Evolutionary conservation across 83 land plant species (phyloP).

Genomic region (Thuja plicata): DNA sequence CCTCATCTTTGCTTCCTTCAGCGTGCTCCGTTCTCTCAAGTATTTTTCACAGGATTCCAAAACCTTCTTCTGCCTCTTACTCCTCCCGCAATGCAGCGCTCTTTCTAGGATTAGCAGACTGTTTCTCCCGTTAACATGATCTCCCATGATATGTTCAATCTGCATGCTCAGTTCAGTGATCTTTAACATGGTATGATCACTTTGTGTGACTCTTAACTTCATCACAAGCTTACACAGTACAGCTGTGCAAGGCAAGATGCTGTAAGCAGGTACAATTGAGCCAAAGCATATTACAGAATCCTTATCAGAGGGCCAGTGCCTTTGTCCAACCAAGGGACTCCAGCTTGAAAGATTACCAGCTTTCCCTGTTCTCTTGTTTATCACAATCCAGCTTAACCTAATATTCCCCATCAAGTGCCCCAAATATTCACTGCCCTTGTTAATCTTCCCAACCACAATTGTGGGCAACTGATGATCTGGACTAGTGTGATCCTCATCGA

Average conservation of each 20-base stretch:
- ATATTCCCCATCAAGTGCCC: not conserved
- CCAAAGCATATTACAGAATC: constrained; percentile 67
- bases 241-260: constrained; percentile 40
- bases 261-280: constrained; percentile 67
- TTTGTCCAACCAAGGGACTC: constrained; percentile 64
- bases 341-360: constrained; percentile 79
- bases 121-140: constrained; percentile 66
- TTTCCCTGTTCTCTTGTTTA: constrained; percentile 48
- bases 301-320: constrained; percentile 77
- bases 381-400: constrained; percentile 71
- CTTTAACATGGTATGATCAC: constrained; percentile 24
- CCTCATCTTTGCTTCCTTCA: constrained; percentile 65
- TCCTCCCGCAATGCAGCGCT: constrained; percentile 53
- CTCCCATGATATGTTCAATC: constrained; percentile 71
- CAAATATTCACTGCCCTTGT: not conserved
- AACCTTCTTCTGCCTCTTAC: constrained; percentile 38
- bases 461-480: not conserved
- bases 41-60: constrained; percentile 48
- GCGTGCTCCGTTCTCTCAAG: constrained; percentile 37
- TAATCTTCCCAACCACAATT: not conserved
- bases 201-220: constrained; percentile 39
- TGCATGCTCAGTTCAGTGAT: constrained; percentile 80
- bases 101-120: constrained; percentile 50
- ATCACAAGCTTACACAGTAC: constrained; percentile 63
- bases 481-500: not conserved